These are phyloP conservation scores for Trichoderma sp. DNA, from an alignment of 2,329 filamentous ascomycete species.

Conservation along the genomic window DNA sequence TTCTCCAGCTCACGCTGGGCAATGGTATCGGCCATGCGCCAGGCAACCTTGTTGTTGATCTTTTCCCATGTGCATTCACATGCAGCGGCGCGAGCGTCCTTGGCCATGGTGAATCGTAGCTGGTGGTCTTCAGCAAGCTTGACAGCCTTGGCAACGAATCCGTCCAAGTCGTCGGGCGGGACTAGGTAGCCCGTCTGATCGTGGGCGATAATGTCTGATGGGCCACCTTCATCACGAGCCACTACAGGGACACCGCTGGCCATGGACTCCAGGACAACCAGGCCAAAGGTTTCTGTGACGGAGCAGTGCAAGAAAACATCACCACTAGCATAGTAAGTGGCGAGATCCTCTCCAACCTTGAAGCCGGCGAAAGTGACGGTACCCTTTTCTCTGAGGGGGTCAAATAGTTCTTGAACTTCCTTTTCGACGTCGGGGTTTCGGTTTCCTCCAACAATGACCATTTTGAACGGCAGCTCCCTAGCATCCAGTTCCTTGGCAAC, in stretches of 20 bases:
- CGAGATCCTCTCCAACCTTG: conserved; percentile 60
- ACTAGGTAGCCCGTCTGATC: conserved; percentile 62
- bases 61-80: conserved; percentile 69
- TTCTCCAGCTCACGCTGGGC: conserved; percentile 44
- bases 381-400: conserved; percentile 46
- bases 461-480: conserved; percentile 59
- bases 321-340: conserved; percentile 66
- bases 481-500: conserved; percentile 56
- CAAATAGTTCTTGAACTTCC: conserved; percentile 62
- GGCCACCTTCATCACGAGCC: conserved; percentile 68
- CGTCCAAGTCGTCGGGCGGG: conserved; percentile 58
- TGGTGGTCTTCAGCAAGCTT: conserved; percentile 48
- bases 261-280: conserved; percentile 72
- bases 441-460: conserved; percentile 69
- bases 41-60: conserved; percentile 70
- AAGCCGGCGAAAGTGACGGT: conserved; percentile 69
- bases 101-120: conserved; percentile 48
- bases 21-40: conserved; percentile 60
- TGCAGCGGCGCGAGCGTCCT: conserved; percentile 55
- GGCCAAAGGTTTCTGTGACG: conserved; percentile 70
- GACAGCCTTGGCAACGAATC: conserved; percentile 57
- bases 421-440: conserved; percentile 62
- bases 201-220: conserved; percentile 65
- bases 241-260: conserved; percentile 69
- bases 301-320: conserved; percentile 73